Conservation (phyloP, 2,329 filamentous ascomycete genomes). For the Sporothrix pallida region DNA sequence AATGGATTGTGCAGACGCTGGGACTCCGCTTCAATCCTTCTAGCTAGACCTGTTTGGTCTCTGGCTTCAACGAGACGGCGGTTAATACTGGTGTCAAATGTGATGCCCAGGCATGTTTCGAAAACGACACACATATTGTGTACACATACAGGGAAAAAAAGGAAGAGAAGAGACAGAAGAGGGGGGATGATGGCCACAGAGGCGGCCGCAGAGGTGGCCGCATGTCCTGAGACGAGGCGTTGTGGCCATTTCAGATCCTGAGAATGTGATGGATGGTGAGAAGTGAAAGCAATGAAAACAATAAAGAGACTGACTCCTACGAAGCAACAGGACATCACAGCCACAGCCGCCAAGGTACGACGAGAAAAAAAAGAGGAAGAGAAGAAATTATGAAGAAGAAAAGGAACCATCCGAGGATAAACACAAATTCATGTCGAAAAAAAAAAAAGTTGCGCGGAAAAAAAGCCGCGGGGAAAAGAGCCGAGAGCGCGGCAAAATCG, state of each 20-base stretch:
- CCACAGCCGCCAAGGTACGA: background rate
- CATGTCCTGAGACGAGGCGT: background rate
- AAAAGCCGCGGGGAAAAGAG: background rate
- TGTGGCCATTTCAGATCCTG: background rate
- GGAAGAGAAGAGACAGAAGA: background rate
- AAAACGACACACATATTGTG: background rate
- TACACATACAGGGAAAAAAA: background rate
- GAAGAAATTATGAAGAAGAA: background rate
- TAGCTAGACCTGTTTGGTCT: background rate
- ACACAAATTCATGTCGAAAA: too few species aligned
- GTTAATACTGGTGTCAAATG: background rate
- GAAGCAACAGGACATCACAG: background rate
- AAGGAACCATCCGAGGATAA: background rate
- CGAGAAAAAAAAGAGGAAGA: background rate
- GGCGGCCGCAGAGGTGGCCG: background rate
- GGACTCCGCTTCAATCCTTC: conserved; percentile 13
- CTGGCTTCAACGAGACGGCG: conserved; percentile 10
- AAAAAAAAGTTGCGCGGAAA: background rate
- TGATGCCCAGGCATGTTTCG: background rate
- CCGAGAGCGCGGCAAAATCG: background rate
- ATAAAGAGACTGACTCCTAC: background rate
- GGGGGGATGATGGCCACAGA: background rate
- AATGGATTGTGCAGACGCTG: background rate
- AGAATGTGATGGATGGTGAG: background rate
- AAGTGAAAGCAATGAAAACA: background rate